Evolutionary conservation across 2,329 filamentous ascomycete species (phyloP), one percentile per base, ranked within the genome.

Genomic region (Teratosphaeria pseudoeucalypti): DNA sequence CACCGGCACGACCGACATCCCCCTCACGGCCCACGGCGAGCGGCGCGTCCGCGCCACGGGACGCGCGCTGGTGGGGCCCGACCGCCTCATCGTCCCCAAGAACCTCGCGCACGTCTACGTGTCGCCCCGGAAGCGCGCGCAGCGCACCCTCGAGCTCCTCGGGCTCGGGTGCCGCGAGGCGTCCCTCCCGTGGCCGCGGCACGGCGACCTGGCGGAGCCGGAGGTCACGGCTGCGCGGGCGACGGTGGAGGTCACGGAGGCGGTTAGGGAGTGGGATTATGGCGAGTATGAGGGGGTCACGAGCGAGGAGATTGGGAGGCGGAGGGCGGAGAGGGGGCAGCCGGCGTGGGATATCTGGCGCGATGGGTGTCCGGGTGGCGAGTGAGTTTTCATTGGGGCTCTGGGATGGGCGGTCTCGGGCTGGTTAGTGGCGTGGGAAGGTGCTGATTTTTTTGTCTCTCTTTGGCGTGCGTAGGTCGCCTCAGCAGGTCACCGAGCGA

Each of bases 81-180:
- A 96, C 71, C 81, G 92, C 54, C 78, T 96, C 61, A 95, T 96
- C 65, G 89, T 91, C 6, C 91, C 91, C 0, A 83, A 79, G 65
- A 89, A 92, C 70, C 78, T 96, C 55, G 86, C 85, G 4, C 90
- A 95, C 72, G 88, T 96, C 87, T 96, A 92, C 74, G 90, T 96
- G 49, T 95, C 90, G 1, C 92, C 92, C 2, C 87, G 92, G 54
- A 84, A 82, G 62, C 88, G 92, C 61, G 90, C 92, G 23, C 91
- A 94, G 74, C 82, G 85, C 56, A 97, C 92, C n/a, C 87, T 96
- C 70, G 90, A 96, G 72, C 83, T 96, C 55, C 84, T 96, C 29
- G 83, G 88, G 66, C 78, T 96, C 23, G 88, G 86, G 56, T 85
- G 86, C 70, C 74, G 77, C n/a, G 62, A 64, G 14, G 55, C 47